Evolutionary conservation across 2,329 filamentous ascomycete genomes (phyloP), one percentile per base, ranked within the genome.

Genomic region (Ascochyta pisi): DNA sequence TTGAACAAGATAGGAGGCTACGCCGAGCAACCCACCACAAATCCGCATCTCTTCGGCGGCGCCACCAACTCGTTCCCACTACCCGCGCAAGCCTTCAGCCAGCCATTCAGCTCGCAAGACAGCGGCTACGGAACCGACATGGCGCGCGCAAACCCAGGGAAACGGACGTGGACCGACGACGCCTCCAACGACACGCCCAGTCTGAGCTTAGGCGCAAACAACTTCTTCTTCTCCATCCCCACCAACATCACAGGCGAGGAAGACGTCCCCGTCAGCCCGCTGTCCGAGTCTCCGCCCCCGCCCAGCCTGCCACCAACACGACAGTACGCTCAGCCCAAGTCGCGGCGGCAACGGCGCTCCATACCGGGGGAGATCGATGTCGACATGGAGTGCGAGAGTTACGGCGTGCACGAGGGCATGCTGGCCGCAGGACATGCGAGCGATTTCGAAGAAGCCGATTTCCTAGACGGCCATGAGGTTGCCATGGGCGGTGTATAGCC

Each of bases 1-100:
- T 82, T 95, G 63, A 83, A 91, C 77, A 92, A 88, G 68, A 82
- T 90, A 52, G 90, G 90, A 35, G 90, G 90, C 0, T 77, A 88
- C 38, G 83, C 83, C 27, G 79, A 83, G 26, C 89, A 92, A 70
- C 80, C 84, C 13, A 73, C 78, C 22, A 70, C 66, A 2, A 69
- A 70, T 38, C 58, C 65, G 35, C 67, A 64, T 47, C 71, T 71
- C 58, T 76, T 67, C 66, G 62, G 48, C 74, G 63, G 70, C 74
- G 68, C 64, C 68, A 49, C 73, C 54, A 66, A 64, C 31, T 22
- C 64, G 13, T 72, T 73, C 53, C 71, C 70, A 15, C 64, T 74
- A 22, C 66, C 70, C 16, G 66, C 73, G 31, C 67, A 73, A 47
- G 63, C 70, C 24, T 75, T 76, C 62, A 62, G 60, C 13, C 66